Percentiles rank a stretch among this genome's conserved stretches.
Conservation (phyloP, 2,329 filamentous ascomycete species). For the Neoscytalidium dimidiatum region DNA sequence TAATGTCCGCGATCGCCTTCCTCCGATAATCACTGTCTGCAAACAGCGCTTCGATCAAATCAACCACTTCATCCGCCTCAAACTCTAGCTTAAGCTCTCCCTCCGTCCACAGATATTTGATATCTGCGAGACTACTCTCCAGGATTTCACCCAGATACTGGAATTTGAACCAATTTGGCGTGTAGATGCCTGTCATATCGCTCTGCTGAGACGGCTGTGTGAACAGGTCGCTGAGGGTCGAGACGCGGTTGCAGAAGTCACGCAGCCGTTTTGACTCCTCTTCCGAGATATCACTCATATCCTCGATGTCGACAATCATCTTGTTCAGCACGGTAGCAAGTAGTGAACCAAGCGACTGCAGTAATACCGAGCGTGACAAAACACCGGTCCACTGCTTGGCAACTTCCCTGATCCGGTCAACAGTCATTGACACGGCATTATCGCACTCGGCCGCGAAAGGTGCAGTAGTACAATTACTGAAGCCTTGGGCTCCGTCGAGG, state of each 20-base stretch:
- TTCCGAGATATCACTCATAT: slow-evolving; percentile 65
- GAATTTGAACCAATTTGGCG: slow-evolving; percentile 65
- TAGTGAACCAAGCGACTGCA: slow-evolving; percentile 63
- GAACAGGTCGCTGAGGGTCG: slow-evolving; percentile 60
- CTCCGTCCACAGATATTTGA: slow-evolving; percentile 66
- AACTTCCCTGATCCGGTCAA: slow-evolving; percentile 59
- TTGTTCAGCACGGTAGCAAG: slow-evolving; percentile 60
- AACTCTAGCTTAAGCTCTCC: slow-evolving; percentile 66
- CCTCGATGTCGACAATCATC: slow-evolving; percentile 63
- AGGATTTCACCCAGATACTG: slow-evolving; percentile 65
- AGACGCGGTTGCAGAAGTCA: slow-evolving; percentile 57
- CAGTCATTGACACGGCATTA: slow-evolving; percentile 58
- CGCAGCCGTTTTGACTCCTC: slow-evolving; percentile 63
- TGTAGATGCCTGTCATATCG: slow-evolving; percentile 62
- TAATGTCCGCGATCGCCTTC: slow-evolving; percentile 60
- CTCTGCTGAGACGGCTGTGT: slow-evolving; percentile 41
- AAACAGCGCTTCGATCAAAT: slow-evolving; percentile 65
- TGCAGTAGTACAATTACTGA: slow-evolving; percentile 59
- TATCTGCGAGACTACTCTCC: slow-evolving; percentile 64
- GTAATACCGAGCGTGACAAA: slow-evolving; percentile 59
- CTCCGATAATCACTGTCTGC: slow-evolving; percentile 62
- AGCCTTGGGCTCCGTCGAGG: slow-evolving; percentile 64
- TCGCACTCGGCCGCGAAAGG: slow-evolving; percentile 63
- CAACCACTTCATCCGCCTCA: slow-evolving; percentile 61
- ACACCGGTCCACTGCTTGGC: slow-evolving; percentile 59